These are phyloP conservation scores for Geosiphon pyriformis DNA, from an alignment of 192 early-diverging fungal genomes.

Conservation along the genomic window DNA sequence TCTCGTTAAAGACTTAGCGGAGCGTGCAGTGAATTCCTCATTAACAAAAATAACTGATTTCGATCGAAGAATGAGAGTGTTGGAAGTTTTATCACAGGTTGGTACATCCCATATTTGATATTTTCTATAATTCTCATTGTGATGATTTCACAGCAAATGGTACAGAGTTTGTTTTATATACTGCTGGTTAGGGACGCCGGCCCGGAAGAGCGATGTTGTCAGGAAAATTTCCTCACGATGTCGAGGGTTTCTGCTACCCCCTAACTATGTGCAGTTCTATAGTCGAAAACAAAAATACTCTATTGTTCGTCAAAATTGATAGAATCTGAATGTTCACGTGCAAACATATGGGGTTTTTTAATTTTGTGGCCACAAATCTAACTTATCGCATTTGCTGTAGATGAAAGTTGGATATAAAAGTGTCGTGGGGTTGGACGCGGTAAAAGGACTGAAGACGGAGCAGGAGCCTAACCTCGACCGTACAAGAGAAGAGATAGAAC, in stretches of 20 bases:
- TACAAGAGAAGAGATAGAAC: slow-evolving; percentile 11
- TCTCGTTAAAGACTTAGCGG: slow-evolving; percentile 10
- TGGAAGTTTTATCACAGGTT: slow-evolving; percentile 13
- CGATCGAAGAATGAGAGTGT: slow-evolving; percentile 12
- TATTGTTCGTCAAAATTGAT: slow-evolving; percentile 14
- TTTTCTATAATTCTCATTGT: not conserved
- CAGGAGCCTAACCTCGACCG: slow-evolving; percentile 3
- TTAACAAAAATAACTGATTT: slow-evolving; percentile 16
- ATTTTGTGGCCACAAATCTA: slow-evolving; percentile 12
- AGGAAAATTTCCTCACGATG: slow-evolving; percentile 20
- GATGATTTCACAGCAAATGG: slow-evolving; percentile 18
- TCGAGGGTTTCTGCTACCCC: slow-evolving; percentile 20
- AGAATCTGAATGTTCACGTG: slow-evolving; percentile 15
- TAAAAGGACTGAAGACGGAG: slow-evolving; percentile 15
- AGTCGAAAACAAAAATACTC: slow-evolving; percentile 14
- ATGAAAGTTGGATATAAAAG: slow-evolving; percentile 23
- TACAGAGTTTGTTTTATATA: not conserved
- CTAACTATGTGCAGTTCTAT: slow-evolving; percentile 12
- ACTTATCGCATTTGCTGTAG: slow-evolving; percentile 23
- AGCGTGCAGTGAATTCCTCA: slow-evolving; percentile 3
- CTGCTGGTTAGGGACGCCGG: not conserved
- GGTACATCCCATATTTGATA: slow-evolving; percentile 2
- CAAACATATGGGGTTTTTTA: slow-evolving; percentile 4
- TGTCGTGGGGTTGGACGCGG: slow-evolving; percentile 2
- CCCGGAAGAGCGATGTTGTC: slow-evolving; percentile 18